Percentiles rank a stretch among this genome's conserved stretches.
phyloP scores from a whole-genome alignment of 805 yeast genomes.

The Saccharomycopsis olivae region DNA sequence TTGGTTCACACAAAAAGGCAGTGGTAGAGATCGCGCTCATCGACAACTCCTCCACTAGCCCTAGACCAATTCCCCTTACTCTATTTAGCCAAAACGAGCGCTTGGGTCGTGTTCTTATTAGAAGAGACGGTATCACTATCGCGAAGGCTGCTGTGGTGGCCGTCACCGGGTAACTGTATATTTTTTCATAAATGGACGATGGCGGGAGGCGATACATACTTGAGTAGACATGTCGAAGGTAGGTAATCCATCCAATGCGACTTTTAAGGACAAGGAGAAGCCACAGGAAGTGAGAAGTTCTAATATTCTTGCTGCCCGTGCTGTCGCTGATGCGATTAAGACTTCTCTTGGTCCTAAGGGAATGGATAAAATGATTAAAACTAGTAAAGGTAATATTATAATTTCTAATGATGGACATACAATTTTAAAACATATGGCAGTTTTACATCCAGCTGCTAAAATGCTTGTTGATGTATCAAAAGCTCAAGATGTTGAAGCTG shows the following conservation, averaged over 20 bases:
- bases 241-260: conserved; percentile 75
- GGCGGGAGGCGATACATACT: no score
- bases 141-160: no score
- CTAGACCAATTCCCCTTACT: conserved; percentile 40
- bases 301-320: conserved; percentile 84
- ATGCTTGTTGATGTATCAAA: conserved; percentile 97
- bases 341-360: conserved; percentile 98
- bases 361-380: conserved; percentile 98
- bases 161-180: no score
- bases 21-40: conserved; percentile 43
- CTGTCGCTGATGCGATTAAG: conserved; percentile 91
- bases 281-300: conserved; percentile 89
- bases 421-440: conserved; percentile 94
- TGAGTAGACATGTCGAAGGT: no score
- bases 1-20: conserved; percentile 51
- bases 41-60: conserved; percentile 22
- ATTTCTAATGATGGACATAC: conserved; percentile 99
- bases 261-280: conserved; percentile 87
- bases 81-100: conserved; percentile 36
- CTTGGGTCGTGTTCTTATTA: conserved; percentile 57
- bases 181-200: no score
- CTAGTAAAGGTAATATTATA: conserved; percentile 83
- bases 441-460: conserved; percentile 95
- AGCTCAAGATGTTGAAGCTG: conserved; percentile 99
- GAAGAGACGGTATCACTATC: conserved; percentile 59